Conservation (phyloP, 2,329 filamentous ascomycete species). For the Nakataea oryzae region DNA sequence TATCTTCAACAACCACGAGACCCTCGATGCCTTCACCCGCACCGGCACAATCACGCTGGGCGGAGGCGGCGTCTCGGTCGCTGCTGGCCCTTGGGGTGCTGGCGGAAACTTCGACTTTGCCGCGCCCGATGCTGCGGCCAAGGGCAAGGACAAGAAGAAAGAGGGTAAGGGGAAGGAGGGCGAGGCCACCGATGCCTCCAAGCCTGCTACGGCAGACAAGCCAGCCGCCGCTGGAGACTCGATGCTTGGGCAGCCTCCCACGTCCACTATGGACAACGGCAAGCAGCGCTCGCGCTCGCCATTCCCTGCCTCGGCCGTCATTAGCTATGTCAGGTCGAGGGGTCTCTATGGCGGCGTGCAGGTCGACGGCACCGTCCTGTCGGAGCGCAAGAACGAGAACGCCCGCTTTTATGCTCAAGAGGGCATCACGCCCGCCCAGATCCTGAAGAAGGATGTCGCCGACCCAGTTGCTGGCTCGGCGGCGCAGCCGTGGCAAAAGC, state of each 20-base stretch:
- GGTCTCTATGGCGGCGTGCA: constrained; percentile 83
- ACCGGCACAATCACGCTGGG: constrained; percentile 20
- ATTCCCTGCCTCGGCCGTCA: constrained; percentile 28
- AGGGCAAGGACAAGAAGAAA: constrained; percentile 19
- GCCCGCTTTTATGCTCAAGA: constrained; percentile 70
- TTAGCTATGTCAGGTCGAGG: constrained; percentile 73
- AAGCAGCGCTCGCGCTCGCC: constrained; percentile 12
- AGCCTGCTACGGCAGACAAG: not conserved
- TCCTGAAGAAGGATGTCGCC: constrained; percentile 33
- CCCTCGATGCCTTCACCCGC: constrained; percentile 66
- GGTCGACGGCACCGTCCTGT: constrained; percentile 77
- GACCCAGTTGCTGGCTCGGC: constrained; percentile 7
- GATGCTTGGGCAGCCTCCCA: constrained; percentile 5
- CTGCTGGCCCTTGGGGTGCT: constrained; percentile 57
- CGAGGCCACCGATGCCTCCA: constrained; percentile 6
- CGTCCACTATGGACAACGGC: constrained; percentile 4
- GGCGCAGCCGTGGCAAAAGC: constrained; percentile 19
- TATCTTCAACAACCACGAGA: constrained; percentile 70
- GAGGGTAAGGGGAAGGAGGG: constrained; percentile 54
- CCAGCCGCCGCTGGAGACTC: not conserved
- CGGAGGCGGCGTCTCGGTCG: constrained; percentile 52
- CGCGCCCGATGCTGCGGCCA: constrained; percentile 12
- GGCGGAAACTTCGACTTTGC: constrained; percentile 62
- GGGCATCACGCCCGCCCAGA: constrained; percentile 29
- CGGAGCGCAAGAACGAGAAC: constrained; percentile 82